Evolutionary conservation across 129 eudicot genomes (phyloP), one percentile per base, ranked within the genome.

Genomic region (Artemisia tridentata): DNA sequence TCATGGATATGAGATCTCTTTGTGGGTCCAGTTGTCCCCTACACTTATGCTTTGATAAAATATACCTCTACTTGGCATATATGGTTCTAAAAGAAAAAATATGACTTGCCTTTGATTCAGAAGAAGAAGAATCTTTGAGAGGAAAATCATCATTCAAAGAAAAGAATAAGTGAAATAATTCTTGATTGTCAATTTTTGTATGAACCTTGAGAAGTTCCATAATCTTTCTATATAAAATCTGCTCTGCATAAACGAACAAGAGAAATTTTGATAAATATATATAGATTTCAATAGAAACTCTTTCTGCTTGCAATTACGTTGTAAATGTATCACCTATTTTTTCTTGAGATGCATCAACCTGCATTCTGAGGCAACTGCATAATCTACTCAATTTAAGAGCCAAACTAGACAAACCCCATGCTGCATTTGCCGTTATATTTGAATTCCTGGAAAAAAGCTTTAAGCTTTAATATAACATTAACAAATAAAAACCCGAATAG

Each of bases 341-440:
- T 54, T 79, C 80, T 72, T 80, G 87, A 76, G 81, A 86, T 52
- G 19, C 29, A 72, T 84, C 83, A 66, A 86, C 77, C 59, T 77
- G 83, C 66, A 67, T 69, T 60, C 51, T 73, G 49, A 92, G 95
- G 67, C 80, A 76, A 75, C 60, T 63, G 75, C 86, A 58, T 57
- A 84, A 54, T 48, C 54, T 67, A 65, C 67, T 86, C 78, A 92
- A 65, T 75, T 70, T 81, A 23, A 60, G 58, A 46, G 81, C 82
- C 77, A 88, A 72, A 73, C 84, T 79, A 71, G 80, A 78, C 59
- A 92, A 81, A 63, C 81, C 85, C 88, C 88, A 84, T 70, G 92
- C 81, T 65, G 84, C 88, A 72, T 75, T 76, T 2, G 74, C 76
- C 4, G 79, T 73, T 67, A 76, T 62, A 78, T 68, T 73, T 27